Conservation (phyloP, 139 green algal species). For the Microglena sp. region DNA sequence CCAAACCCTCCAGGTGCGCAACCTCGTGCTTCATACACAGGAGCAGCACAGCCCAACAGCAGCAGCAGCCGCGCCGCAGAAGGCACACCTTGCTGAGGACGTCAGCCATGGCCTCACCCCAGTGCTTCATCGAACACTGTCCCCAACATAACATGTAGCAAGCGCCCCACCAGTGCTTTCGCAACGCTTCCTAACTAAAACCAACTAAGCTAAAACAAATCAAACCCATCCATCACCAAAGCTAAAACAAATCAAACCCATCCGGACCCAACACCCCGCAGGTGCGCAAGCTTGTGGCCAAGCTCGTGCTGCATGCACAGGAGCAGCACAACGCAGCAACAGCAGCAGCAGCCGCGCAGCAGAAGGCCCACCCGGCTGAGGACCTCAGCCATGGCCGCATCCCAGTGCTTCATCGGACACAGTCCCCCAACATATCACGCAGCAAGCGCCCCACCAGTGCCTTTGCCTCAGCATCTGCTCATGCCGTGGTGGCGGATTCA, state of each 20-base stretch:
- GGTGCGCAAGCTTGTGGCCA: not conserved
- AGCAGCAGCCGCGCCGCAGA: no score
- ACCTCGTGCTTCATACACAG: no score
- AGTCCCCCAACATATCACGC: not conserved
- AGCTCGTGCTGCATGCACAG: not conserved
- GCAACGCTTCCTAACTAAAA: no score
- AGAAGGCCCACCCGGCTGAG: not conserved
- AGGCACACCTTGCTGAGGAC: no score
- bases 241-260: not conserved
- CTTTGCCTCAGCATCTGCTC: not conserved
- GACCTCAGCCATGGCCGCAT: not conserved
- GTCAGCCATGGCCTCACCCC: not conserved
- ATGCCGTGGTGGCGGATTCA: not conserved
- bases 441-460: not conserved
- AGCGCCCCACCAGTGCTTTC: no score
- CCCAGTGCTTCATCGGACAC: not conserved
- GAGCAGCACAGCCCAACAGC: no score
- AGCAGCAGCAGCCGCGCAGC: not conserved
- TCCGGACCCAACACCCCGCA: not conserved
- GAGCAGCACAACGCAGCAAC: not conserved
- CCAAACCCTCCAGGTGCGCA: no score
- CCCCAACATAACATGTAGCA: no score
- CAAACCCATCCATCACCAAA: not conserved
- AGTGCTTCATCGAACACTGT: not conserved
- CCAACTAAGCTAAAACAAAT: no score